Conservation (phyloP, 208 protist genomes). For the Trypanosoma brucei region DNA sequence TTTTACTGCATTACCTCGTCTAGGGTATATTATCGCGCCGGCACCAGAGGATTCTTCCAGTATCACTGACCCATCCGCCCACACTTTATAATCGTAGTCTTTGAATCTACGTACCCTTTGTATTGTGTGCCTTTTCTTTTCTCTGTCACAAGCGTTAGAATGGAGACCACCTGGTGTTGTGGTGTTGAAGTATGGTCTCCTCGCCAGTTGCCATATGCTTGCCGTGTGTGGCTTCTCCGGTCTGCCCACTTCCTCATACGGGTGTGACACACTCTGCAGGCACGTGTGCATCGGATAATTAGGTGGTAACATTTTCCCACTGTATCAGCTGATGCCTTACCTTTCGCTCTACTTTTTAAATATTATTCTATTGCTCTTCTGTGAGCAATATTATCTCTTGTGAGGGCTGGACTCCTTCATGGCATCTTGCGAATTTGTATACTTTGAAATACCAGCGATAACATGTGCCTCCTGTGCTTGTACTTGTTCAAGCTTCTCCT, state of each 20-base stretch:
- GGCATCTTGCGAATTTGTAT: too few species aligned
- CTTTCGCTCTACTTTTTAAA: too few species aligned
- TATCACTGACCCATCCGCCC: constrained; percentile 17
- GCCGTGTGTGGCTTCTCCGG: background rate
- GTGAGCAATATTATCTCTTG: too few species aligned
- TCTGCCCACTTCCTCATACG: background rate
- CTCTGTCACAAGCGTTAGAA: background rate
- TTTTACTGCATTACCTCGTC: background rate
- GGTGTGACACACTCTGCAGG: background rate
- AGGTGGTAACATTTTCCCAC: background rate
- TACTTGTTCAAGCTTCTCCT: too few species aligned
- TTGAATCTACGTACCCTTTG: background rate
- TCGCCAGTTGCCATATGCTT: background rate
- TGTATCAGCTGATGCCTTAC: too few species aligned
- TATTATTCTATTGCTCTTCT: too few species aligned
- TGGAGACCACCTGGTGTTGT: background rate
- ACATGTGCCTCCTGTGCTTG: too few species aligned
- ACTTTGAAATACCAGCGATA: too few species aligned
- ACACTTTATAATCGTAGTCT: constrained; percentile 16
- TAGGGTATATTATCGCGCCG: constrained; percentile 14
- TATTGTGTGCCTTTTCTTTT: constrained; percentile 1
- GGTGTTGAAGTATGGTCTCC: background rate
- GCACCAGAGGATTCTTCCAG: constrained; percentile 16
- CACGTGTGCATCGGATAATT: background rate
- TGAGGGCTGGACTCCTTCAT: too few species aligned